Evolutionary conservation across 441 rosid species (phyloP).

Genomic region (Euphorbia celastroides): DNA sequence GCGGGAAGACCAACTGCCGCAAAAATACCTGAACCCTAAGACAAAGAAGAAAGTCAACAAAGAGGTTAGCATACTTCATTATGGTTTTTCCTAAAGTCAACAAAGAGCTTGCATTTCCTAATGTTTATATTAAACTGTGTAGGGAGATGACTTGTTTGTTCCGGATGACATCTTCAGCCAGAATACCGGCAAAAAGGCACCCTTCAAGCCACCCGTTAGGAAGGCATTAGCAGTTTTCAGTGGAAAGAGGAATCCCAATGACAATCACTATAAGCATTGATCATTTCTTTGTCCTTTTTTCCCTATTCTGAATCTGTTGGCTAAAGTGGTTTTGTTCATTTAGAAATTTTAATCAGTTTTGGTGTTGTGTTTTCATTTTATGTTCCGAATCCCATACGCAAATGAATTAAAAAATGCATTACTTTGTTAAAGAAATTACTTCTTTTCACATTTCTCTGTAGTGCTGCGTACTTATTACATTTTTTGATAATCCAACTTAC

Average conservation of each 20-base stretch:
- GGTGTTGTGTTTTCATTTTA: background rate
- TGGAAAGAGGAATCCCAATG: constrained; percentile 91
- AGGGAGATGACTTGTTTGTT: constrained; percentile 62
- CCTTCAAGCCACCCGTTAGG: constrained; percentile 78
- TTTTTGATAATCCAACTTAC: too few species aligned
- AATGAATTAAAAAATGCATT: background rate
- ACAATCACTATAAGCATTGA: constrained; percentile 68
- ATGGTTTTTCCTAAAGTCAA: background rate
- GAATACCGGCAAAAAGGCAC: constrained; percentile 53
- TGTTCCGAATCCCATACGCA: background rate
- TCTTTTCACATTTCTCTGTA: too few species aligned
- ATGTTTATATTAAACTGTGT: background rate
- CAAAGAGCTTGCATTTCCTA: too few species aligned
- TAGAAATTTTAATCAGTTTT: constrained; percentile 9
- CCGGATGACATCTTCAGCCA: constrained; percentile 55
- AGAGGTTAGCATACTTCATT: constrained; percentile 36
- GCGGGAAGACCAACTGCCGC: constrained; percentile 94
- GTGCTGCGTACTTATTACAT: too few species aligned
- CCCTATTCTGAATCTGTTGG: background rate
- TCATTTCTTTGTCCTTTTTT: constrained; percentile 9
- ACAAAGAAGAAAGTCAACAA: constrained; percentile 69
- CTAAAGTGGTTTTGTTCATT: background rate
- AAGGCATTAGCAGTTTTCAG: constrained; percentile 78
- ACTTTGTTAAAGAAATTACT: background rate
- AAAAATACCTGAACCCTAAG: constrained; percentile 70